phyloP scores from a whole-genome alignment of 2,329 filamentous ascomycete species.

The Teratosphaeria pseudoeucalypti region DNA sequence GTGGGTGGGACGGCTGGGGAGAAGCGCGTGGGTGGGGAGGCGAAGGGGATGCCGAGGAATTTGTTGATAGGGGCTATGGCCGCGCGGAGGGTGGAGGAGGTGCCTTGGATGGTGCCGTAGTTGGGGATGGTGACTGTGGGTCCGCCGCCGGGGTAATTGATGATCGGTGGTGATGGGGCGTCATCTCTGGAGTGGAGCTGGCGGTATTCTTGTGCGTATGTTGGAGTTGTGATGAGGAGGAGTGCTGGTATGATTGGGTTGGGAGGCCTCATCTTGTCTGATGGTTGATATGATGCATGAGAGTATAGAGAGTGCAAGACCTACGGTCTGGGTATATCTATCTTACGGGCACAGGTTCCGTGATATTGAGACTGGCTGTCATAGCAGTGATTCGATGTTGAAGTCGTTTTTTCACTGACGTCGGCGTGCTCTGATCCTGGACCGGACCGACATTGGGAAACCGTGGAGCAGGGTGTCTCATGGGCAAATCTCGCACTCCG shows the following conservation, averaged over 20 bases:
- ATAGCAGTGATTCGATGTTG: not conserved
- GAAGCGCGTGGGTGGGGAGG: conserved; percentile 24
- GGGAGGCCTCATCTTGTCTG: not conserved
- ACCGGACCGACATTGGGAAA: not conserved
- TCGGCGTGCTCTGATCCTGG: not conserved
- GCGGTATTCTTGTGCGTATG: not conserved
- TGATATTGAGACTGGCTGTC: not conserved
- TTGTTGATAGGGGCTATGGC: conserved; percentile 24
- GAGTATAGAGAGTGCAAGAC: not conserved
- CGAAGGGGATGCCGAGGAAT: conserved; percentile 27
- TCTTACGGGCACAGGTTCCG: not conserved
- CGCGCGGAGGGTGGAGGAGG: conserved; percentile 20
- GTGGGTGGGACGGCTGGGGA: conserved; percentile 5
- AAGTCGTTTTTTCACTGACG: not conserved
- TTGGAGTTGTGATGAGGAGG: not conserved
- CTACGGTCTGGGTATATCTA: not conserved
- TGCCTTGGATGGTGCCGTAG: conserved; percentile 18
- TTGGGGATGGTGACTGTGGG: conserved; percentile 21
- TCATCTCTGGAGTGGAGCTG: not conserved
- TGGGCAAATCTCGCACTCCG: not conserved
- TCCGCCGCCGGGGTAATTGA: conserved; percentile 7
- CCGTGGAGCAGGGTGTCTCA: conserved; percentile 17
- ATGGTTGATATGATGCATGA: not conserved
- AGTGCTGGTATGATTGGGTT: not conserved
- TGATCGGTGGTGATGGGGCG: not conserved